Base-by-base conservation (phyloP, 164 flowering plant genomes). In the Liquidambar formosana region DNA sequence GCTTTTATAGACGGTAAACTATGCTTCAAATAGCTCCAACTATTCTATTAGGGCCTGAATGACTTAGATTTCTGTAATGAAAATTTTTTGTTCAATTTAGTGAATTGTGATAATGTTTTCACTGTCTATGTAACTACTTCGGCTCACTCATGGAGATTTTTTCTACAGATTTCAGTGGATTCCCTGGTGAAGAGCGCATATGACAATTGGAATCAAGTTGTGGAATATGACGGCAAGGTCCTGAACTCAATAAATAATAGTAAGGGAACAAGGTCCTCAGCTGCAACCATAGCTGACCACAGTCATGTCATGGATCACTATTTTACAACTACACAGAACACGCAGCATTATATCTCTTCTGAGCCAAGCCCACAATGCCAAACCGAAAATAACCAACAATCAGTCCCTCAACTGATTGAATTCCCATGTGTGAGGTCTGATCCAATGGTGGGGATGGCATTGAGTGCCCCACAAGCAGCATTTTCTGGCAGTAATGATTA, bases 191-290 rank as follows among this genome's bases (percentile, higher is more conserved):
- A 82, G 69, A 76, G 72, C 61, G 91, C 91, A 48, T 85, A 87
- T 54, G 85, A 82, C 27, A 76, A 87, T 45, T 83, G 86, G 88
- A 77, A 69, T 65, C 81, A 77, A 67, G 84, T 83, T n/a, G 21
- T 81, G 49, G 87, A 87, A 75, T 87, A 82, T 70, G 87, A 85
- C 59, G 84, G 84, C 15, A 81, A 81, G 61, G 75, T 75, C 66
- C 73, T 84, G 10, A 80, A 73, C 64, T 76, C 84, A 10, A 28
- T 78, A 13, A 54, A 71, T 57, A 66, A 62, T 28, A 43, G 27
- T 13, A 76, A 68, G 62, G 73, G 23, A 41, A 56, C 57, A 1
- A 67, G 23, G 28, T 1, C 77, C 19, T 46, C 71, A 33, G 63
- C 77, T 19, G 48, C 65, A 33, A 67, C 71, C 13, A 14, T 61